Evolutionary conservation across 306 rosid genomes (phyloP).

Genomic region (Cucurbita ficifolia): DNA sequence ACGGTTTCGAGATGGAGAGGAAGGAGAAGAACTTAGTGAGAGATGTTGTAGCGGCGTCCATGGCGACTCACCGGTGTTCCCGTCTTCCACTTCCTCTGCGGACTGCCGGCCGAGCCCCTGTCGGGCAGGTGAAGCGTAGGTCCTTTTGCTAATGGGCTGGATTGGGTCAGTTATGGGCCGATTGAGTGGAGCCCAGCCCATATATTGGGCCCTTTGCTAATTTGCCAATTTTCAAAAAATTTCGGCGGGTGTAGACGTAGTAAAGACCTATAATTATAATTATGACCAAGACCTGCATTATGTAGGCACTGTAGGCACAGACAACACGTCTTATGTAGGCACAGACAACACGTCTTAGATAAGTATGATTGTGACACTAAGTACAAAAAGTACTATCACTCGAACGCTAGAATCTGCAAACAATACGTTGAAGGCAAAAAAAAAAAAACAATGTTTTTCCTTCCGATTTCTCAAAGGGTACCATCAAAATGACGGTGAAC

Average conservation of each 20-base stretch:
- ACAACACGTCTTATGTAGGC: too few species aligned
- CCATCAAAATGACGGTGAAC: constrained; percentile 58
- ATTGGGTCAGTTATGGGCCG: neutral
- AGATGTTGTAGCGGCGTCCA: constrained; percentile 10
- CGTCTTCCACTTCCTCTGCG: neutral
- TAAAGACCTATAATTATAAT: too few species aligned
- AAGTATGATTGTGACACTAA: too few species aligned
- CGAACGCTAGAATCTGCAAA: constrained; percentile 61
- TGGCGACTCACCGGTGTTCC: neutral
- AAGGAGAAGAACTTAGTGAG: constrained; percentile 14
- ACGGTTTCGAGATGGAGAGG: constrained; percentile 9
- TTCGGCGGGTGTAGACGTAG: too few species aligned
- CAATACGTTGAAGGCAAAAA: constrained; percentile 24
- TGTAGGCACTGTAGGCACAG: too few species aligned
- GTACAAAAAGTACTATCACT: constrained; percentile 12
- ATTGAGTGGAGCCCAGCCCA: neutral
- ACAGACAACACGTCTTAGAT: too few species aligned
- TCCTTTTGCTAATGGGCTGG: neutral
- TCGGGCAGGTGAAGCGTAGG: neutral
- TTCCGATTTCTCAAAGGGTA: constrained; percentile 37
- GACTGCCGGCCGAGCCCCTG: neutral
- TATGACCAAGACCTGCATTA: too few species aligned
- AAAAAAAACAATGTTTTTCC: constrained; percentile 30
- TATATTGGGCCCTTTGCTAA: neutral
- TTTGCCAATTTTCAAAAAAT: neutral